Percentiles rank a stretch among this genome's conserved stretches.
phyloP scores from a whole-genome alignment of 2,329 filamentous ascomycete species.

The Tolypocladium ovalisporum region DNA sequence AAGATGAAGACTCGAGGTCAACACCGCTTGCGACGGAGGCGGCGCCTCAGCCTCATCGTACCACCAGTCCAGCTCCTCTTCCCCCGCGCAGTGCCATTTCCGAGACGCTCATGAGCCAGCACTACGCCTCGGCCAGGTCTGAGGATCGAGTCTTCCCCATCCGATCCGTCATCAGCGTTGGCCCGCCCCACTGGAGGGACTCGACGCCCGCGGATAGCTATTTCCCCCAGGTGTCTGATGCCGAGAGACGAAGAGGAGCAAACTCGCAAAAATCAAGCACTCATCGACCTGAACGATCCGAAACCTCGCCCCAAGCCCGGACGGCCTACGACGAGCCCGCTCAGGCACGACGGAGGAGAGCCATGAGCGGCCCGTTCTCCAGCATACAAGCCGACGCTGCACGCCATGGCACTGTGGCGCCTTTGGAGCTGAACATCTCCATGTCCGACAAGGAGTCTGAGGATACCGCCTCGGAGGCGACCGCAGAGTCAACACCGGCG shows the following conservation, averaged over 20 bases:
- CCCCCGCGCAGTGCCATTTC: constrained; percentile 32
- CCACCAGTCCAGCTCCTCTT: constrained; percentile 11
- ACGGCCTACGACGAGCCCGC: constrained; percentile 11
- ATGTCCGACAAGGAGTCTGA: constrained; percentile 21
- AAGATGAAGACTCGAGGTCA: not conserved
- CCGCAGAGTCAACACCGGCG: not conserved
- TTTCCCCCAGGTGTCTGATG: constrained; percentile 21
- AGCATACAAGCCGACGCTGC: constrained; percentile 34
- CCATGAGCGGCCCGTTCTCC: constrained; percentile 26
- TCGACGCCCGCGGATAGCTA: constrained; percentile 24
- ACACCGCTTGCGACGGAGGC: not conserved
- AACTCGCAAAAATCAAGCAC: constrained; percentile 17
- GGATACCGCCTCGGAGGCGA: constrained; percentile 10
- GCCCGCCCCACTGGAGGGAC: constrained; percentile 34
- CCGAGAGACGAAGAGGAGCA: constrained; percentile 17
- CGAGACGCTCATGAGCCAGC: constrained; percentile 25
- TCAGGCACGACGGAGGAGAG: constrained; percentile 20
- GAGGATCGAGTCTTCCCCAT: constrained; percentile 68
- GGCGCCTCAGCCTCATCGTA: not conserved
- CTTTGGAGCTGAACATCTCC: constrained; percentile 22
- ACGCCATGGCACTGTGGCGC: constrained; percentile 22
- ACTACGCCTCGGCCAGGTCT: constrained; percentile 24
- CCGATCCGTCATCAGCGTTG: constrained; percentile 65
- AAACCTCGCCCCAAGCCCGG: constrained; percentile 14
- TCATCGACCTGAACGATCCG: constrained; percentile 17